phyloP scores from a whole-genome alignment of 371 early-diverging fungal genomes.

The Mucor sp. region DNA sequence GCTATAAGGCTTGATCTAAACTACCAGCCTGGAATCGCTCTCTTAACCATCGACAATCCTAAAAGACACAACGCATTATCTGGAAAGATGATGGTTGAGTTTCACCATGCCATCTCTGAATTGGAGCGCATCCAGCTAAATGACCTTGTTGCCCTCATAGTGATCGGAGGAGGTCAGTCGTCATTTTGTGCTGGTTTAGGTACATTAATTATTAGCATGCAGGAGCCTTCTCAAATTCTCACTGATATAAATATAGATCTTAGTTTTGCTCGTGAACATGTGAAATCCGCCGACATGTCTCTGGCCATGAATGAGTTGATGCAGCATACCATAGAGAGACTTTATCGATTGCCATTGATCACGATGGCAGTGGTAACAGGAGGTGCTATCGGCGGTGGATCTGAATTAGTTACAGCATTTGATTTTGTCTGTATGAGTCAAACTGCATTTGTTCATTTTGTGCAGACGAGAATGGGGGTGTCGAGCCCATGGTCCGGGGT shows the following conservation, averaged over 20 bases:
- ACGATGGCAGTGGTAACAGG: conserved; percentile 69
- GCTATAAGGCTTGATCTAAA: conserved; percentile 39
- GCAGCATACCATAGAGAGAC: conserved; percentile 59
- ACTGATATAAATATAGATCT: conserved; percentile 41
- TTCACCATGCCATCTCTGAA: conserved; percentile 54
- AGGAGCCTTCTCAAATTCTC: not conserved
- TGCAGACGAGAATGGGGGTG: conserved; percentile 70
- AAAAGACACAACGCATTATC: conserved; percentile 66
- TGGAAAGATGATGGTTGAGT: conserved; percentile 74
- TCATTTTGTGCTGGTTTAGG: conserved; percentile 72
- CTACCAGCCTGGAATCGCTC: conserved; percentile 51
- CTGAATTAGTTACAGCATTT: conserved; percentile 67
- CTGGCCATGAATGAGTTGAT: conserved; percentile 58
- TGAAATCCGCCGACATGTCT: conserved; percentile 48
- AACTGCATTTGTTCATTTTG: conserved; percentile 52
- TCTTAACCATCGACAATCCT: conserved; percentile 55
- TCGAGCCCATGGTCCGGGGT: conserved; percentile 69
- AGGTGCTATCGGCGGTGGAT: conserved; percentile 74
- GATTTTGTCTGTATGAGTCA: conserved; percentile 62
- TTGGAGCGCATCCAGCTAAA: conserved; percentile 31
- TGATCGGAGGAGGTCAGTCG: conserved; percentile 53
- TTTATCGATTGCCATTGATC: conserved; percentile 60
- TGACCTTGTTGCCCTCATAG: conserved; percentile 51
- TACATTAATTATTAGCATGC: conserved; percentile 16
- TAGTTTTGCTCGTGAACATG: conserved; percentile 48